phyloP scores from a whole-genome alignment of 2,329 filamentous ascomycete genomes.

The Venturia oleaginea region DNA sequence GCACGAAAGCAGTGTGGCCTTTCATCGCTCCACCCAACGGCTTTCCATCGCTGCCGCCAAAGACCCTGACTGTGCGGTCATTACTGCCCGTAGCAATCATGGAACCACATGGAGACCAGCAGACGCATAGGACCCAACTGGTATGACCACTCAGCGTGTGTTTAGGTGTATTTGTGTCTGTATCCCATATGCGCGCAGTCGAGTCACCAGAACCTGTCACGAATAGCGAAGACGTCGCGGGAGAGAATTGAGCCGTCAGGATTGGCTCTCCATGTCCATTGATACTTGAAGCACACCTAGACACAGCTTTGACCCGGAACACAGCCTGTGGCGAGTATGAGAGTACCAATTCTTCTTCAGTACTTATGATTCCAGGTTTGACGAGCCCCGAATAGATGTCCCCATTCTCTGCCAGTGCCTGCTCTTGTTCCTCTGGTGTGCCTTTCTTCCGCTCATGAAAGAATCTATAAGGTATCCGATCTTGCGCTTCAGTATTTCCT shows the following conservation, averaged over 20 bases:
- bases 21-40: conserved; percentile 62
- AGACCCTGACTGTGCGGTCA: conserved; percentile 85
- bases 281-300: conserved; percentile 79
- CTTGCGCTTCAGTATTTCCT: conserved; percentile 49
- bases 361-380: conserved; percentile 35
- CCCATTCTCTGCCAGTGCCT: conserved; percentile 35
- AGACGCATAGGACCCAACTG: conserved; percentile 80
- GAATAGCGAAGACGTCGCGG: conserved; percentile 63
- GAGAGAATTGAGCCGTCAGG: conserved; percentile 76
- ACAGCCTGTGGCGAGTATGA: conserved; percentile 77
- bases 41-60: conserved; percentile 77
- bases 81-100: conserved; percentile 83
- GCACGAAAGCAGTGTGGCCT: conserved; percentile 85
- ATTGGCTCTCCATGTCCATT: conserved; percentile 89
- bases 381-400: conserved; percentile 34
- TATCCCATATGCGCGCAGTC: conserved; percentile 83
- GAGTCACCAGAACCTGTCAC: conserved; percentile 87
- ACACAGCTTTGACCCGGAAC: conserved; percentile 86
- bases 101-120: conserved; percentile 75
- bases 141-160: conserved; percentile 80
- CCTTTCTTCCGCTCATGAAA: conserved; percentile 43
- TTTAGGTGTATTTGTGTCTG: conserved; percentile 81
- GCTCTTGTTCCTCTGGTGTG: conserved; percentile 23
- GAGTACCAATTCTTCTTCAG: conserved; percentile 53
- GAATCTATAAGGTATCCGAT: conserved; percentile 58